Conservation (phyloP, 768 basidiomycete genomes). For the Trametes gibbosa region DNA sequence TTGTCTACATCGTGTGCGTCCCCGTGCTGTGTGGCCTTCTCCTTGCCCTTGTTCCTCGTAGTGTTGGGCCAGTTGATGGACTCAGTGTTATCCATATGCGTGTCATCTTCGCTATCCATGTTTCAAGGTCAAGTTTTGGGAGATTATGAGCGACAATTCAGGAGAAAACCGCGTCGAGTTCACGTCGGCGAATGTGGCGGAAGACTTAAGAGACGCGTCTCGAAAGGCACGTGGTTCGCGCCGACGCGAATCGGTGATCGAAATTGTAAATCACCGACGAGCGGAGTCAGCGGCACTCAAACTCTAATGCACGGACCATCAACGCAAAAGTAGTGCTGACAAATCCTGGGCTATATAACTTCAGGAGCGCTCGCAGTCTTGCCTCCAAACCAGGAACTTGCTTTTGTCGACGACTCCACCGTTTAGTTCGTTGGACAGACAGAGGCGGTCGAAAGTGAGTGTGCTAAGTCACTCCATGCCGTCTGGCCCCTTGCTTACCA, state of each 20-base stretch:
- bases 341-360: slow-evolving; percentile 23
- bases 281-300: slow-evolving; percentile 17
- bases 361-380: slow-evolving; percentile 14
- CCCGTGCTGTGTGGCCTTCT: slow-evolving; percentile 47
- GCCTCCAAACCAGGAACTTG: slow-evolving; percentile 44
- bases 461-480: not conserved
- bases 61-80: slow-evolving; percentile 23
- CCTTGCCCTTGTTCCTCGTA: slow-evolving; percentile 61
- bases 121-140: not conserved
- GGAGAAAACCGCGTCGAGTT: not conserved
- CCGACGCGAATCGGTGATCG: slow-evolving; percentile 22
- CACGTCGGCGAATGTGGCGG: slow-evolving; percentile 10
- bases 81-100: slow-evolving; percentile 48
- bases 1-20: slow-evolving; percentile 53
- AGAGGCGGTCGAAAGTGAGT: slow-evolving; percentile 52
- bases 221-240: slow-evolving; percentile 18
- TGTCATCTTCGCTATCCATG: slow-evolving; percentile 63
- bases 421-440: slow-evolving; percentile 88
- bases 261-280: slow-evolving; percentile 13
- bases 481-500: slow-evolving; percentile 49
- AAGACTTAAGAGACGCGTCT: slow-evolving; percentile 8
- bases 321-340: slow-evolving; percentile 30
- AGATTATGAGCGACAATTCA: too few relatives aligned
- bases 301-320: slow-evolving; percentile 47
- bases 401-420: slow-evolving; percentile 95